A percentile compares a stretch with the other conserved stretches of the same genome.
phyloP scores from a whole-genome alignment of 108 stramenopile species.

The Conticribra guillardii region DNA sequence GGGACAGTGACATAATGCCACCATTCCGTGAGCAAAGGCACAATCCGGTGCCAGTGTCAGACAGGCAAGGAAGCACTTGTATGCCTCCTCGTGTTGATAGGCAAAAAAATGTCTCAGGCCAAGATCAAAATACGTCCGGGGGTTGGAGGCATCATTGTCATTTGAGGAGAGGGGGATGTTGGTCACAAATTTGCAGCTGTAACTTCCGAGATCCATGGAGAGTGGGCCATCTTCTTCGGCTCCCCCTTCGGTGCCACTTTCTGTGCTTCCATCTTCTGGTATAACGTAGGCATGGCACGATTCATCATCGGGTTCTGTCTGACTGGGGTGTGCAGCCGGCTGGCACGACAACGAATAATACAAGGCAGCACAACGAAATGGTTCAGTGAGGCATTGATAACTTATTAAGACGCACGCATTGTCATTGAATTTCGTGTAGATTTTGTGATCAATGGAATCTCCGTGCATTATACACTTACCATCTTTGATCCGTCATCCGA shows the following conservation, averaged over 20 bases:
- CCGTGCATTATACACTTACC: too few species aligned
- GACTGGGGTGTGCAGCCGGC: neutral
- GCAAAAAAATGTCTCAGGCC: conserved; percentile 71
- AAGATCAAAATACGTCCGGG: conserved; percentile 71
- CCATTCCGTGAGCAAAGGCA: conserved; percentile 80
- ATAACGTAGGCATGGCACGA: neutral
- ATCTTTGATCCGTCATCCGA: neutral
- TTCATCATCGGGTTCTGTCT: neutral
- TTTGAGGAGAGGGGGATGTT: conserved; percentile 59
- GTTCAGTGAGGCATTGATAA: neutral
- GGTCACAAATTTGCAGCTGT: conserved; percentile 64
- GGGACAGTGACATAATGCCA: conserved; percentile 83
- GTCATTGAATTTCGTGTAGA: neutral
- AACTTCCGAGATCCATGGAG: conserved; percentile 60
- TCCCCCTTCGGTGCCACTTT: conserved; percentile 2
- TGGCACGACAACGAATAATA: neutral
- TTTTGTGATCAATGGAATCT: too few species aligned
- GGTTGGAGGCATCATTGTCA: conserved; percentile 45
- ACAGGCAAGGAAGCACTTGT: conserved; percentile 72
- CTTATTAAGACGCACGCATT: neutral
- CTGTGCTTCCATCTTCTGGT: neutral
- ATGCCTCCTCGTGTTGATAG: conserved; percentile 85
- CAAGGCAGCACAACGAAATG: neutral
- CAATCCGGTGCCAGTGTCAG: conserved; percentile 67
- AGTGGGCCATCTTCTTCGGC: conserved; percentile 29